These are phyloP conservation scores for Daldinia eschscholtzii DNA, from an alignment of 2,329 filamentous ascomycete genomes.

Conservation along the genomic window DNA sequence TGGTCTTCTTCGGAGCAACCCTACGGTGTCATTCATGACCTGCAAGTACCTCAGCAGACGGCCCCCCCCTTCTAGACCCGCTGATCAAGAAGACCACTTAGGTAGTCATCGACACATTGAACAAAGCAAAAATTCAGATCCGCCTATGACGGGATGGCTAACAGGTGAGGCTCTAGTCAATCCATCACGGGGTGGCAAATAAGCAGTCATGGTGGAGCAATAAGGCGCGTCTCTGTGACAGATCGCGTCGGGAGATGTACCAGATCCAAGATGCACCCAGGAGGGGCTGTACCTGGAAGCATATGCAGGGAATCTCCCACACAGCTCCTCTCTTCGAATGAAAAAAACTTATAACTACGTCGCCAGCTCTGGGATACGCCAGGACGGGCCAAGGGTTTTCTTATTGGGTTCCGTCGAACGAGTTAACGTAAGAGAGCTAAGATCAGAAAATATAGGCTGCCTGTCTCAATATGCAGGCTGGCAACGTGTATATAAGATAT, in stretches of 20 bases:
- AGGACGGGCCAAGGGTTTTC: neutral
- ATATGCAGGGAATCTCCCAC: conserved; percentile 6
- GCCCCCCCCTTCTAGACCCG: no score
- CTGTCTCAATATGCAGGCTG: neutral
- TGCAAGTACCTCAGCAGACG: neutral
- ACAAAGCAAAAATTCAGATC: neutral
- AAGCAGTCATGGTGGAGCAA: neutral
- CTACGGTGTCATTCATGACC: neutral
- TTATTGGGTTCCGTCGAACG: neutral
- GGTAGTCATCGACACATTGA: neutral
- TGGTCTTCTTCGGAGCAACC: neutral
- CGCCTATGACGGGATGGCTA: neutral
- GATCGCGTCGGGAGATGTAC: neutral
- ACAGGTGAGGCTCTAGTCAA: no score
- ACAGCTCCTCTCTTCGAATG: neutral
- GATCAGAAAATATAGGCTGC: neutral
- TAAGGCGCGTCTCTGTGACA: neutral
- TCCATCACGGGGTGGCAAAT: neutral
- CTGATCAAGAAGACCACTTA: neutral
- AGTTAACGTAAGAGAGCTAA: neutral
- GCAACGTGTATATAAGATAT: neutral
- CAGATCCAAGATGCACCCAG: neutral
- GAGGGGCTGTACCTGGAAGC: conserved; percentile 4
- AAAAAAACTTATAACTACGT: neutral
- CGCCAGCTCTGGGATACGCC: neutral